phyloP scores from a whole-genome alignment of 2,329 filamentous ascomycete species.

The Alternaria triticimaculans region DNA sequence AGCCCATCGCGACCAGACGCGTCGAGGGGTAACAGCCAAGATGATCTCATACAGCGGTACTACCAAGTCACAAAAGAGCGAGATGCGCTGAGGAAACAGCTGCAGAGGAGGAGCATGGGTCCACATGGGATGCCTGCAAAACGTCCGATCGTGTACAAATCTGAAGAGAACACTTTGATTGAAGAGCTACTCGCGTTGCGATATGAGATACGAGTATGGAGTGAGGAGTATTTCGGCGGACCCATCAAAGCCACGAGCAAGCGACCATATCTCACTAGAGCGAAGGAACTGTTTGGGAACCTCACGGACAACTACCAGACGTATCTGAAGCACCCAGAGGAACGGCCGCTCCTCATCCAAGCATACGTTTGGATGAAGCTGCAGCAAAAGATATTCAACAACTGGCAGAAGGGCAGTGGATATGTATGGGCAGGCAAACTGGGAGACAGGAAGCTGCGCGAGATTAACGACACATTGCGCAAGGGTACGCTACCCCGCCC shows the following conservation, averaged over 20 bases:
- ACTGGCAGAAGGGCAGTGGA: conserved; percentile 43
- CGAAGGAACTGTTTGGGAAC: conserved; percentile 42
- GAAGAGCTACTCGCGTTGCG: conserved; percentile 45
- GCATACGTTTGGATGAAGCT: conserved; percentile 45
- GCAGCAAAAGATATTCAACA: conserved; percentile 48
- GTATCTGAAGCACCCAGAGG: conserved; percentile 41
- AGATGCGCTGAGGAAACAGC: conserved; percentile 45
- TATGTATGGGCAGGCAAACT: conserved; percentile 49
- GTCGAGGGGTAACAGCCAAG: conserved; percentile 40
- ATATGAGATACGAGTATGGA: conserved; percentile 45
- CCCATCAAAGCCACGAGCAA: conserved; percentile 33
- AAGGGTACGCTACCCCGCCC: conserved; percentile 32
- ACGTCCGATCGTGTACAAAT: conserved; percentile 39
- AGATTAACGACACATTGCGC: conserved; percentile 46
- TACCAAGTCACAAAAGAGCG: conserved; percentile 49
- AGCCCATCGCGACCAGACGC: conserved; percentile 44
- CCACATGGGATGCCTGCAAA: conserved; percentile 35
- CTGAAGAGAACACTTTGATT: conserved; percentile 46
- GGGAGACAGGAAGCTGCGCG: conserved; percentile 45
- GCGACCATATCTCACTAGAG: conserved; percentile 40
- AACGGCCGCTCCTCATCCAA: conserved; percentile 46
- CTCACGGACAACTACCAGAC: conserved; percentile 44
- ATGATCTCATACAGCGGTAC: conserved; percentile 47
- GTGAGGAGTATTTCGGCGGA: conserved; percentile 45
- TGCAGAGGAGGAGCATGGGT: conserved; percentile 44